Base-by-base conservation (phyloP, 1,139 yeast species). In the Geotrichum bryndzae region DNA sequence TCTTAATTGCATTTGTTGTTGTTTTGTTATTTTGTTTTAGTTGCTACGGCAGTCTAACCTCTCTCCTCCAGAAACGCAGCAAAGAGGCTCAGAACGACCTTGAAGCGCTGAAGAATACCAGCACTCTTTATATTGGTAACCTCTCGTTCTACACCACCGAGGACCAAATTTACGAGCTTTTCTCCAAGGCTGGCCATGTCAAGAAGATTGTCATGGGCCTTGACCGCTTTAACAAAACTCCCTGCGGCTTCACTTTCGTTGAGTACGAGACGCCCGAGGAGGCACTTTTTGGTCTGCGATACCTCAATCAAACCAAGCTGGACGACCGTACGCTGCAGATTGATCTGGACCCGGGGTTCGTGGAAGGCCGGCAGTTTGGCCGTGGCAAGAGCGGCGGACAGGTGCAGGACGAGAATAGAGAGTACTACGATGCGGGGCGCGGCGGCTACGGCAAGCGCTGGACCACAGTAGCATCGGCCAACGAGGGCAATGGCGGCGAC, bases 161-260 rank as follows among this genome's bases (percentile, higher is more conserved):
- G 73, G 98, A 94, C 72, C 97, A 92, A 73, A 84, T 92, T 31
- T 87, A 86, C 72, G 98, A 91, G 72, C 77, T 92, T 59, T 90
- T 92, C 70, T 82, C 87, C 68, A 67, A 68, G 62, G 74, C 71
- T 71, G 99, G 98, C 1, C 77, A 82, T 13, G 85, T 92, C 48
- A 84, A 84, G 65, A 80, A 88, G 68, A 88, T 91, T 54, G 85
- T 92, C 63, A 92, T 94, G 98, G 99, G 99, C 0, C 80, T 92
- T 58, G 97, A 92, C 72, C 81, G 97, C 65, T 86, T 86, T 71
- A 87, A 88, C 67, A 84, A 86, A 69, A 90, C 97, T 0, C 98
- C 98, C 0, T 91, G 98, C 72, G 98, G 98, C 41, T 94, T 94
- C 75, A 91, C 97, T 72, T 92, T 92, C 74, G 91, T 92, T 45